Conservation (phyloP, 1,284 basidiomycete species). For the Ceratobasidium theobromae region DNA sequence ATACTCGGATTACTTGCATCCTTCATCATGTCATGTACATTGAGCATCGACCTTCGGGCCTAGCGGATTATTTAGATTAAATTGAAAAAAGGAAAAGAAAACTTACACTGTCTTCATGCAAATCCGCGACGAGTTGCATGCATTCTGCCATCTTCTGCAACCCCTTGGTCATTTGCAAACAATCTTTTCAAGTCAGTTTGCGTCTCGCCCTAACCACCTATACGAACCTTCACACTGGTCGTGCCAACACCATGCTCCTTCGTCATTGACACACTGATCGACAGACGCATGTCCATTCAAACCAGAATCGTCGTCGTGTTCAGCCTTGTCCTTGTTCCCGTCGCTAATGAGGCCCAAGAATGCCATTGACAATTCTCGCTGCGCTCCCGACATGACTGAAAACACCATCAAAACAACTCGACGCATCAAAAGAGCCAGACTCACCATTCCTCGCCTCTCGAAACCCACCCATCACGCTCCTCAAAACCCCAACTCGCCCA, state of each 20-base stretch:
- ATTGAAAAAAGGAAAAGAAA: neutral
- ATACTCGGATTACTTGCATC: slow-evolving; percentile 69
- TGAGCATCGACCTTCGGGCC: slow-evolving; percentile 69
- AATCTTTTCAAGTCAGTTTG: too few relatives aligned
- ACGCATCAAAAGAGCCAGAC: slow-evolving; percentile 38
- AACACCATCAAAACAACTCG: too few relatives aligned
- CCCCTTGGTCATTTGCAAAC: slow-evolving; percentile 72
- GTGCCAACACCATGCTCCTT: slow-evolving; percentile 85
- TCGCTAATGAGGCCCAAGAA: slow-evolving; percentile 66
- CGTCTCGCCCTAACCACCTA: too few relatives aligned
- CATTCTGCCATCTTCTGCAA: slow-evolving; percentile 76
- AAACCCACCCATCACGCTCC: slow-evolving; percentile 60
- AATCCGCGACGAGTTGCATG: slow-evolving; percentile 70
- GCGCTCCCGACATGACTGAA: slow-evolving; percentile 77
- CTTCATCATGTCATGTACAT: slow-evolving; percentile 74
- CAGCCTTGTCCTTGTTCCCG: slow-evolving; percentile 23
- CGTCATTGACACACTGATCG: slow-evolving; percentile 53
- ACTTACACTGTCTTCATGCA: slow-evolving; percentile 75
- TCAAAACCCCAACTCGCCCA: slow-evolving; percentile 64
- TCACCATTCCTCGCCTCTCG: slow-evolving; percentile 67
- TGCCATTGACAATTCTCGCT: slow-evolving; percentile 67
- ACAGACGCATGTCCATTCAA: slow-evolving; percentile 37
- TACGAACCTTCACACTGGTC: slow-evolving; percentile 64
- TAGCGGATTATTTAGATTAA: too few relatives aligned
- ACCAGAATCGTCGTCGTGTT: slow-evolving; percentile 53